Percentiles rank a stretch among this genome's conserved stretches.
These are phyloP conservation scores for Fusarium sarcochroum DNA, from an alignment of 2,329 filamentous ascomycete species.

Conservation along the genomic window DNA sequence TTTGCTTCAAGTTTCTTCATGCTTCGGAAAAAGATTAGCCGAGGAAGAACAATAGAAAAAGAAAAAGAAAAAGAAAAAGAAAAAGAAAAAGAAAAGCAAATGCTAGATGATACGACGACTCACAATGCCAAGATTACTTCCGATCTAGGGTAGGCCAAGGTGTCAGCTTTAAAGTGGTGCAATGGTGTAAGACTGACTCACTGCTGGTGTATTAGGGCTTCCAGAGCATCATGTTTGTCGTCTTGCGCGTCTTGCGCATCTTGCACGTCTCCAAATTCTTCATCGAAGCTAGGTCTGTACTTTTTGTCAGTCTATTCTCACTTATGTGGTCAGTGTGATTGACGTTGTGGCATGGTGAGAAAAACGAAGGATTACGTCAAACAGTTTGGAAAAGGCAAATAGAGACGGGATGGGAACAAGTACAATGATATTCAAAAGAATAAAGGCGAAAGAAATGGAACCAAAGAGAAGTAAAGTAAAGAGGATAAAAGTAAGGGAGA, in stretches of 20 bases:
- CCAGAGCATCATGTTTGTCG: neutral
- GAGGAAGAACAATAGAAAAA: neutral
- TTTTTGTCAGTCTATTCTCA: neutral
- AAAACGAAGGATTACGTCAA: neutral
- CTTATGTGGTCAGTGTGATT: neutral
- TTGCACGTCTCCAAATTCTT: neutral
- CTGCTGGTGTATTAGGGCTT: neutral
- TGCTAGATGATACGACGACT: neutral
- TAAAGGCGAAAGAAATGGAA: neutral
- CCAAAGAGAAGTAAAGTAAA: neutral
- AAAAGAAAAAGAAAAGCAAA: neutral
- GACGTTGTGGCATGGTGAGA: neutral
- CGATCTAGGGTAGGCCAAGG: neutral
- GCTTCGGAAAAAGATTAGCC: neutral
- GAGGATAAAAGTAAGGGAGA: neutral
- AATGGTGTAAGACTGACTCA: constrained; percentile 1
- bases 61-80: no score
- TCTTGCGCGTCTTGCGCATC: neutral
- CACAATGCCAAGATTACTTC: neutral
- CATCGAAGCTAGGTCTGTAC: neutral
- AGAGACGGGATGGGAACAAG: neutral
- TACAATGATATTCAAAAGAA: neutral
- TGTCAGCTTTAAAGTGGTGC: constrained; percentile 2
- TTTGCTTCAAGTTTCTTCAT: no score
- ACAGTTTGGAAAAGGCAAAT: neutral